Evolutionary conservation across 192 early-diverging fungal species (phyloP), one percentile per base, ranked within the genome.

Genomic region (Entophlyctis helioformis): DNA sequence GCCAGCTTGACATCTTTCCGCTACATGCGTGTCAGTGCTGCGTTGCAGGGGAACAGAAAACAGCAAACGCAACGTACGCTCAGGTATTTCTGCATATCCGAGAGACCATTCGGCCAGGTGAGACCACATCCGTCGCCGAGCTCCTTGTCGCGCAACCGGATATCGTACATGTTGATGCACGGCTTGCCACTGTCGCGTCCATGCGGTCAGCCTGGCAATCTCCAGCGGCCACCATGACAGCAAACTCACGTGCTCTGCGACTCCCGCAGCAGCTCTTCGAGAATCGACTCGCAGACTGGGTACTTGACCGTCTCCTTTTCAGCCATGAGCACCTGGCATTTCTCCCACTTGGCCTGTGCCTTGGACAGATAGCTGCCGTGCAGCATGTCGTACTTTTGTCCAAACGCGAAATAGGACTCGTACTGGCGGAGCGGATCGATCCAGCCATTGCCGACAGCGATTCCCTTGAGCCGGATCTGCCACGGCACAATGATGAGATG

Each of bases 391-490:
- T 74, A 47, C 6, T 54, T 45, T 1, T 54, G 45, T 23, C 69
- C 48, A 43, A 64, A 67, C 9, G 63, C 63, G 38, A 67, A 18
- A 40, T 70, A 73, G 33, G 71, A 66, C 48, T 57, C 54, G 48
- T 74, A 76, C 71, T 67, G 27, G 24, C 66, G 60, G 16, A 53
- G 34, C 26, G 81, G 80, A 38, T 86, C 84, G 18, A 86, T 66
- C 84, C 84, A 86, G n/a, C 80, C 81, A 54, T 81, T 86, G 18
- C 84, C 84, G 38, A 86, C 71, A 46, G 71, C 53, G 11, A 84
- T 15, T 0, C 80, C 78, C 24, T n/a, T n/a, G n/a, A n/a, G n/a
- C n/a, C n/a, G n/a, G n/a, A n/a, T n/a, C n/a, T n/a, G n/a, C n/a
- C n/a, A n/a, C n/a, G n/a, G n/a, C n/a, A n/a, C n/a, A n/a, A n/a